These are phyloP conservation scores for Iris pallida DNA, from an alignment of 116 monocot species.

Conservation along the genomic window DNA sequence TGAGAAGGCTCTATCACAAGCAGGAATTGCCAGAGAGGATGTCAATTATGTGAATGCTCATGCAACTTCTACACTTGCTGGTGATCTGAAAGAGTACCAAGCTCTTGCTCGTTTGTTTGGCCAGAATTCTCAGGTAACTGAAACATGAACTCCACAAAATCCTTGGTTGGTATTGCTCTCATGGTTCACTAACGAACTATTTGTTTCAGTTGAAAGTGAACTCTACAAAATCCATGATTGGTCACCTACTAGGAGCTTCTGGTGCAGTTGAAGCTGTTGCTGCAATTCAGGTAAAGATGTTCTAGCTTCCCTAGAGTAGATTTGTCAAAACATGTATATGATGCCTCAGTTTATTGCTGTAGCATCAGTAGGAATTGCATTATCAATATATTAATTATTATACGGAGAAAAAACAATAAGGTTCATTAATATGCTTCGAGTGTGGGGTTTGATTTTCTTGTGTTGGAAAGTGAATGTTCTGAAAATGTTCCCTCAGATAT, in stretches of 20 bases:
- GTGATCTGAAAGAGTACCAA: slow-evolving; percentile 83
- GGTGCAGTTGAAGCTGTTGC: slow-evolving; percentile 94
- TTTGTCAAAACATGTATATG: not conserved
- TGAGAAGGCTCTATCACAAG: slow-evolving; percentile 68
- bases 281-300: slow-evolving; percentile 43
- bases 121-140: slow-evolving; percentile 52
- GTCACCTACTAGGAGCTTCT: slow-evolving; percentile 81
- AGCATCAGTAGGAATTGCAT: not conserved
- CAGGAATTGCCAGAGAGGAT: slow-evolving; percentile 71
- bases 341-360: not conserved
- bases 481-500: not conserved
- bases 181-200: not conserved
- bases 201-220: slow-evolving; percentile 69
- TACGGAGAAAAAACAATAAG: not conserved
- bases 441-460: not conserved
- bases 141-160: not conserved
- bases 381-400: not conserved
- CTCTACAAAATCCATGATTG: slow-evolving; percentile 95
- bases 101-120: slow-evolving; percentile 76
- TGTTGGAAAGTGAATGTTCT: not conserved
- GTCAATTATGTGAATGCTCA: slow-evolving; percentile 93
- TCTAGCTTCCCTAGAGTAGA: not conserved
- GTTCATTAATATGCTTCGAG: not conserved
- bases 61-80: slow-evolving; percentile 79
- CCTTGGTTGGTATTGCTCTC: not conserved